Evolutionary conservation across 2,329 filamentous ascomycete species (phyloP), one percentile per base, ranked within the genome.

Genomic region (Trichophyton rubrum): DNA sequence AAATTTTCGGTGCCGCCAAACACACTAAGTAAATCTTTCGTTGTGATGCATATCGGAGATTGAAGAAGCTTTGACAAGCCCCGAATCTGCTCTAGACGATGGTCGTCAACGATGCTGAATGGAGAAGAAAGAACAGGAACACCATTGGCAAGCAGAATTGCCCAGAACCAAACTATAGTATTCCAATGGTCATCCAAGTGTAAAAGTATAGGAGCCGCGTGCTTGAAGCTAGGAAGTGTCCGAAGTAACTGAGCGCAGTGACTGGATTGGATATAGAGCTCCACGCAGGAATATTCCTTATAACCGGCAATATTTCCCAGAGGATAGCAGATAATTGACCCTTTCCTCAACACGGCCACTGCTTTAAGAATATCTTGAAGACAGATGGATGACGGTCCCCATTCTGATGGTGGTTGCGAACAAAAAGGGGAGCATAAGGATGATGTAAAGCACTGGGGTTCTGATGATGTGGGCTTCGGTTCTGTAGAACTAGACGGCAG

Each of bases 111-210:
- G 30, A 70, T 68, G 24, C 66, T 63, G 7, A 76, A 65, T 2
- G 71, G 65, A 2, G 71, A 68, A 0, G 71, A 75, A n/a, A 76
- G 69, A 15, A 68, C 71, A 4, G 75, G 75, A 3, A 75, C 59
- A 24, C 67, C 67, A 5, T 74, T 72, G 1, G 73, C 74, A n/a
- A 68, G 62, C 1, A 73, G 62, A 1, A 70, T 67, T 1, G 73
- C 66, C 75, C 75, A 78, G 60, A 77, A 74, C 75, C 74, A 78
- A 11, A 70, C 57, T 3, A 77, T 70, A 27, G 66, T 70, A 24
- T 77, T 71, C 53, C 66, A 56, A 40, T 76, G 72, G n/a, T 67
- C 65, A 20, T 73, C 66, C 38, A 76, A 72, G 61, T 76, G 71
- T n/a, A 63, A 45, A 22, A 63, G 27, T 27, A 62, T 38, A 22